Conservation (phyloP, 306 rosid genomes). For the Heteromeles arbutifolia region DNA sequence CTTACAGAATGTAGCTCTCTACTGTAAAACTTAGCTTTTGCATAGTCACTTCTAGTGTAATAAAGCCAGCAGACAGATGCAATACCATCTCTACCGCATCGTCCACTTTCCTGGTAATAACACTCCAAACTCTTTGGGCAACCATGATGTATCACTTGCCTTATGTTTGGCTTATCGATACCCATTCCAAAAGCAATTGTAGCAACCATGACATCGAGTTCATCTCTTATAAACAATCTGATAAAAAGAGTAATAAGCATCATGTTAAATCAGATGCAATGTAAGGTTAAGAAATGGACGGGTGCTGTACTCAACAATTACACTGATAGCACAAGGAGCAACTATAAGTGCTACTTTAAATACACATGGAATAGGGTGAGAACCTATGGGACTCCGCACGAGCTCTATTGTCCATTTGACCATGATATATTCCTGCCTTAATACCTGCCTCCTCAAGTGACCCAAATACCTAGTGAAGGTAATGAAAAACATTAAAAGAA, state of each 20-base stretch:
- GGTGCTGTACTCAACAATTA: constrained; percentile 11
- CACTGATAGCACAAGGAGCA: constrained; percentile 11
- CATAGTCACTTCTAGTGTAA: constrained; percentile 77
- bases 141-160: constrained; percentile 90
- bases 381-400: constrained; percentile 91
- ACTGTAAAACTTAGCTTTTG: constrained; percentile 56
- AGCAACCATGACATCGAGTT: constrained; percentile 81
- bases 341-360: constrained; percentile 16
- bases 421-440: constrained; percentile 68
- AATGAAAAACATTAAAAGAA: constrained; percentile 7
- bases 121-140: constrained; percentile 88
- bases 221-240: constrained; percentile 81
- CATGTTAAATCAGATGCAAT: constrained; percentile 2
- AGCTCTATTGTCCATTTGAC: constrained; percentile 61
- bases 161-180: constrained; percentile 85
- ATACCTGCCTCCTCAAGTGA: constrained; percentile 61
- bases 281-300: neutral
- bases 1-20: constrained; percentile 60
- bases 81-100: constrained; percentile 92
- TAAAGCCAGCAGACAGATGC: constrained; percentile 91
- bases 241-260: constrained; percentile 14
- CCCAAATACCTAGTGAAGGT: constrained; percentile 48
- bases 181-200: constrained; percentile 98
- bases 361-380: constrained; percentile 16
- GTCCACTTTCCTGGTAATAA: constrained; percentile 93